phyloP scores from a whole-genome alignment of 192 early-diverging fungal species.

The Coemansia sp. region DNA sequence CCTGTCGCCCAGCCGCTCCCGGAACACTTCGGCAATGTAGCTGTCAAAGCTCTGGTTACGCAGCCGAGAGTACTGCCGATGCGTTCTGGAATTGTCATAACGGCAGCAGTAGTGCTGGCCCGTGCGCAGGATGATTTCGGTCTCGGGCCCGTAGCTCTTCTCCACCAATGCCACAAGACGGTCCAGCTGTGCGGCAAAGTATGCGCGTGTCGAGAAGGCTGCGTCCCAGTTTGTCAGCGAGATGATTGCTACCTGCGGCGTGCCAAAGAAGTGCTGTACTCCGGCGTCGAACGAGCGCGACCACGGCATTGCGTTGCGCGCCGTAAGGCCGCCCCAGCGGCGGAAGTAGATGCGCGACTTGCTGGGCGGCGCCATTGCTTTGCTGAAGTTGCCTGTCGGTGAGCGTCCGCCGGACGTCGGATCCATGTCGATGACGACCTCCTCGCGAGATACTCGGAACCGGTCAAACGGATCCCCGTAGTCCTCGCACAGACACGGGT shows the following conservation, averaged over 20 bases:
- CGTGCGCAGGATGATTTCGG: slow-evolving; percentile 48
- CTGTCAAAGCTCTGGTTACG: slow-evolving; percentile 28
- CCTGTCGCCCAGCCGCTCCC: slow-evolving; percentile 18
- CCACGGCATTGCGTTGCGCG: slow-evolving; percentile 43
- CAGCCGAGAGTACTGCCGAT: slow-evolving; percentile 27
- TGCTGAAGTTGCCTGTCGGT: not conserved
- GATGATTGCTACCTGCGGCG: slow-evolving; percentile 26
- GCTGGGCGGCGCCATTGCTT: not conserved
- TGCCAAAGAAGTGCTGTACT: slow-evolving; percentile 8
- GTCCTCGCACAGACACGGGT: slow-evolving; percentile 55
- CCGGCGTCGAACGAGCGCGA: slow-evolving; percentile 14
- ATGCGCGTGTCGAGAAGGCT: slow-evolving; percentile 34
- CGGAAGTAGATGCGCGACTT: slow-evolving; percentile 28
- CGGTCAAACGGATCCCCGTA: slow-evolving; percentile 18
- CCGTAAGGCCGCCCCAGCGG: slow-evolving; percentile 57
- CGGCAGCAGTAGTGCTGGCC: slow-evolving; percentile 60
- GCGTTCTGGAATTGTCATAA: slow-evolving; percentile 24
- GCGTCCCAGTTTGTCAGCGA: slow-evolving; percentile 60
- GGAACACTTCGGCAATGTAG: slow-evolving; percentile 28
- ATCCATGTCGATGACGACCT: slow-evolving; percentile 20
- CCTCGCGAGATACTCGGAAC: slow-evolving; percentile 26
- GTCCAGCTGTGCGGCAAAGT: slow-evolving; percentile 27
- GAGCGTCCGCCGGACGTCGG: slow-evolving; percentile 1
- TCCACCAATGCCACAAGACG: slow-evolving; percentile 31
- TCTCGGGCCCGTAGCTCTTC: slow-evolving; percentile 25